Percentiles rank a stretch among this genome's conserved stretches.
phyloP scores from a whole-genome alignment of 768 basidiomycete genomes.

The Rhodosporidiobolus sp. region DNA sequence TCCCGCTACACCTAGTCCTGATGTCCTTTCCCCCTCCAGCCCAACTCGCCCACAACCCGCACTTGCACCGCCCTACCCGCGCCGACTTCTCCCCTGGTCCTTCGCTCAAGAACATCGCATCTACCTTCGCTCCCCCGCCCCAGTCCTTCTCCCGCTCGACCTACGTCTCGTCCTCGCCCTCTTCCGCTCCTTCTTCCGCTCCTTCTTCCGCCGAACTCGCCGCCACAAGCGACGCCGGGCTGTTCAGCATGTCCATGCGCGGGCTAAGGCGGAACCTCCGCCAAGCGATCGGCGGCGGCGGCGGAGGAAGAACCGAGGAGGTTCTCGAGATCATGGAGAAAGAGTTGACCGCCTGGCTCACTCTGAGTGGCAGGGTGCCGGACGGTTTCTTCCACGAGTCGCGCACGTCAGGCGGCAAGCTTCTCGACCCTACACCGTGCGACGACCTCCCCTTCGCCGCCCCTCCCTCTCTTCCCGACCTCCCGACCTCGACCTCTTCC shows the following conservation, averaged over 20 bases:
- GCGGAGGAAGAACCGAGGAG: conserved; percentile 25
- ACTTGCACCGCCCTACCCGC: conserved; percentile 26
- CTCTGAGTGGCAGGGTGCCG: conserved; percentile 5
- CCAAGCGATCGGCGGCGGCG: not conserved
- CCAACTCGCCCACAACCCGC: conserved; percentile 35
- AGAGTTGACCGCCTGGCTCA: conserved; percentile 25
- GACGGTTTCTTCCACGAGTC: conserved; percentile 34
- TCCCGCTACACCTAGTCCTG: not conserved
- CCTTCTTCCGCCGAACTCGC: not conserved
- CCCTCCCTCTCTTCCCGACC: conserved; percentile 15
- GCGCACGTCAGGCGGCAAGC: not conserved
- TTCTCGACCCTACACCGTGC: conserved; percentile 26
- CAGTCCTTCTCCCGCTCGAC: conserved; percentile 27
- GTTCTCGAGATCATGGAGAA: conserved; percentile 26
- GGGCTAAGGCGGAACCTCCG: conserved; percentile 24
- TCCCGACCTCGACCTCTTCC: not conserved
- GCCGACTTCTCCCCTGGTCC: conserved; percentile 26
- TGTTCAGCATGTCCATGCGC: conserved; percentile 29
- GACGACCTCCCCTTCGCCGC: conserved; percentile 5
- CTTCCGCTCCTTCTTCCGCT: not conserved
- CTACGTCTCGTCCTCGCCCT: conserved; percentile 12
- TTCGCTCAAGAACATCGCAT: conserved; percentile 8
- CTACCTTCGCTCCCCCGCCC: conserved; percentile 29
- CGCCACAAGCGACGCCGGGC: conserved; percentile 3
- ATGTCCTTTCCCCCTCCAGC: conserved; percentile 1